A percentile compares a stretch with the other conserved stretches of the same genome.
Evolutionary conservation across 352 stramenopile species (phyloP).

Genomic region (Phytopythium kandeliae): DNA sequence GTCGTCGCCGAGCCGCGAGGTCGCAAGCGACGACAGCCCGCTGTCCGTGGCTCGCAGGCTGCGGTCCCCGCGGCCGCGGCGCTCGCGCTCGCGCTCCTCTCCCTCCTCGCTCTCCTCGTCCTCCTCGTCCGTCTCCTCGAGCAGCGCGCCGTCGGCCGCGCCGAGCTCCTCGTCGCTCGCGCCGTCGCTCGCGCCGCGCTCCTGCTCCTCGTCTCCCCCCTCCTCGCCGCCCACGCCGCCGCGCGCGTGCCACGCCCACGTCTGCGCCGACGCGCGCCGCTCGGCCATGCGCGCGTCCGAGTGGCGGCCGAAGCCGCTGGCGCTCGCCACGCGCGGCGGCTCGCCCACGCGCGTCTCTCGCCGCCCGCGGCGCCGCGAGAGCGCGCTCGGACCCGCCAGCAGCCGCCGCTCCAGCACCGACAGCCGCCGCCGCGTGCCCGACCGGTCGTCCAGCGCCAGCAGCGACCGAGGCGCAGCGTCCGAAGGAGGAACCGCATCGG

Average conservation of each 20-base stretch:
- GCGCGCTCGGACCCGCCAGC: neutral
- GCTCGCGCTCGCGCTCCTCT: neutral
- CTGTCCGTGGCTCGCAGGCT: neutral
- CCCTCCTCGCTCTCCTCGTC: slow-evolving; percentile 17
- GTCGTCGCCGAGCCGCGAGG: neutral
- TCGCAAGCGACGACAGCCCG: neutral
- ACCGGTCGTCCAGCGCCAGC: neutral
- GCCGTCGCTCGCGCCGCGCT: neutral
- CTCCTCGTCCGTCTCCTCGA: slow-evolving; percentile 14
- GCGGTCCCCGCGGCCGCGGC: no score
- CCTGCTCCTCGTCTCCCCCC: slow-evolving; percentile 11
- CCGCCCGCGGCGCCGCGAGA: neutral
- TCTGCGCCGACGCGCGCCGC: slow-evolving; percentile 40
- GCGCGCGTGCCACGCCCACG: slow-evolving; percentile 39
- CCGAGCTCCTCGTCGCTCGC: slow-evolving; percentile 10
- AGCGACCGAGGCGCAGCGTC: neutral
- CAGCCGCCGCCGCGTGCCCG: slow-evolving; percentile 2
- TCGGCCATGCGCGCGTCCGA: slow-evolving; percentile 48
- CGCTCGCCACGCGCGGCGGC: slow-evolving; percentile 13
- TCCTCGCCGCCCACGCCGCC: slow-evolving; percentile 8
- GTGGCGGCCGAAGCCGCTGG: slow-evolving; percentile 31
- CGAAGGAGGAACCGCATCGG: no score
- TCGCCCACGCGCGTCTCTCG: slow-evolving; percentile 37
- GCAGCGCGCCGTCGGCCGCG: slow-evolving; percentile 9
- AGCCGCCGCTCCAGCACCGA: slow-evolving; percentile 7